Conservation (phyloP, 805 yeast genomes). For the Metschnikowia cubensis region DNA sequence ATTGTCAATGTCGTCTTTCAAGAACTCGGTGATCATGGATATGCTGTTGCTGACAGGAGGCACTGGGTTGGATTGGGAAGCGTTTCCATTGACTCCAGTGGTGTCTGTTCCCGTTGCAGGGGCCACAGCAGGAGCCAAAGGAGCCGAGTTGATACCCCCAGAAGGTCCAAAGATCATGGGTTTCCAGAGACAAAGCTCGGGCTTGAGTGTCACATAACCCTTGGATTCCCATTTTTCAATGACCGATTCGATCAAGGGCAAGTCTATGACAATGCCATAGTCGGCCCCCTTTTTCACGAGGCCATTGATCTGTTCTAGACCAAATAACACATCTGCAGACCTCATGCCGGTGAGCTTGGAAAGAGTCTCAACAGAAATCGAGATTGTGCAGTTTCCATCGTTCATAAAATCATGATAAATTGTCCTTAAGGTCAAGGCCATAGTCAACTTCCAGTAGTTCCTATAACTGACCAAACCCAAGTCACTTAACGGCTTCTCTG, state of each 20-base stretch:
- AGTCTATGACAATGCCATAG: constrained; percentile 54
- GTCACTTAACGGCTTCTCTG: constrained; percentile 90
- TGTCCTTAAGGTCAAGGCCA: constrained; percentile 46
- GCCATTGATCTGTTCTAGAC: constrained; percentile 71
- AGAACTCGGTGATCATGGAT: constrained; percentile 52
- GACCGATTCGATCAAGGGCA: constrained; percentile 37
- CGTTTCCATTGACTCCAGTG: neutral
- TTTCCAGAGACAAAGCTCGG: constrained; percentile 65
- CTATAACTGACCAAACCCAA: constrained; percentile 82
- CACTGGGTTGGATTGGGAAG: constrained; percentile 3
- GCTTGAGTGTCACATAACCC: constrained; percentile 48
- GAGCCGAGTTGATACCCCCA: constrained; percentile 72
- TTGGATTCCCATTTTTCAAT: constrained; percentile 53
- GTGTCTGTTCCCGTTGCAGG: constrained; percentile 1
- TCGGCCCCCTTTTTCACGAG: constrained; percentile 43
- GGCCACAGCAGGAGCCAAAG: constrained; percentile 30
- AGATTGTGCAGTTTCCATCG: constrained; percentile 1
- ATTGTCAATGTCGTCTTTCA: constrained; percentile 67
- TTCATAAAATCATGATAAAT: constrained; percentile 21
- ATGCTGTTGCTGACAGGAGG: constrained; percentile 44
- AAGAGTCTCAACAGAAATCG: constrained; percentile 55
- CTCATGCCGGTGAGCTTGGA: constrained; percentile 79
- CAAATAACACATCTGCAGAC: constrained; percentile 80
- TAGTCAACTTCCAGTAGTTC: constrained; percentile 74
- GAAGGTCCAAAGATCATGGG: constrained; percentile 82